Conservation (phyloP, 345 rosid genomes). For the Raphanus raphanistrum region DNA sequence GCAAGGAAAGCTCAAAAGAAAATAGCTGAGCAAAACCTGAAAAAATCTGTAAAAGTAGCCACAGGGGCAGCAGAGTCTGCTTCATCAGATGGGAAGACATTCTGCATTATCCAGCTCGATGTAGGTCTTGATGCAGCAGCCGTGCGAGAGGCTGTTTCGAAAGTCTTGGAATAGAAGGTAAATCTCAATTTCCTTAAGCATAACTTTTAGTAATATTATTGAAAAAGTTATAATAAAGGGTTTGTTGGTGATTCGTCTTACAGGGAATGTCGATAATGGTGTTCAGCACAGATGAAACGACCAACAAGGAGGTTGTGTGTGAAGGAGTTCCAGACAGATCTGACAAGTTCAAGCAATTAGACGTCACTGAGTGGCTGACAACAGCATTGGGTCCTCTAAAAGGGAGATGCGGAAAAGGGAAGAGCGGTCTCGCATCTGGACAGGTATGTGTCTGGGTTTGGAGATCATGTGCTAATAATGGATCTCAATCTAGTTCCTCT, state of each 20-base stretch:
- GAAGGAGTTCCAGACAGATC: slow-evolving; percentile 83
- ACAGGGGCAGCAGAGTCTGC: slow-evolving; percentile 67
- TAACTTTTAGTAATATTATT: background rate
- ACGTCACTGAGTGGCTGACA: slow-evolving; percentile 87
- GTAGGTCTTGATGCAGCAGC: slow-evolving; percentile 92
- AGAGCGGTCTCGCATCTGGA: slow-evolving; percentile 85
- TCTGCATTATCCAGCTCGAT: slow-evolving; percentile 71
- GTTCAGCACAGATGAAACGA: slow-evolving; percentile 74
- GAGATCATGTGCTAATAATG: background rate
- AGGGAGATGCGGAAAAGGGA: slow-evolving; percentile 93
- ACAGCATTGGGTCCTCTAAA: slow-evolving; percentile 77
- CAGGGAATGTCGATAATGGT: slow-evolving; percentile 88
- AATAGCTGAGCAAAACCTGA: slow-evolving; percentile 79
- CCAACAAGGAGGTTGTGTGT: slow-evolving; percentile 87
- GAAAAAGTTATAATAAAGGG: background rate
- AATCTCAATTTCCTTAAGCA: background rate
- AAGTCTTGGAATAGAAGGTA: slow-evolving; percentile 79
- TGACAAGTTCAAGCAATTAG: slow-evolving; percentile 56
- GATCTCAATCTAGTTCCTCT: background rate
- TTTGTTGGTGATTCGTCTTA: slow-evolving; percentile 21
- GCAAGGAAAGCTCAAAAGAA: slow-evolving; percentile 80
- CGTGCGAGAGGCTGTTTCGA: slow-evolving; percentile 86
- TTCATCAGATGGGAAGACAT: slow-evolving; percentile 65
- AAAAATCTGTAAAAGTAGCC: slow-evolving; percentile 67
- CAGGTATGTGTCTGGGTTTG: slow-evolving; percentile 54